phyloP scores from a whole-genome alignment of 1,139 yeast genomes.

The Taphrina wiesneri region DNA sequence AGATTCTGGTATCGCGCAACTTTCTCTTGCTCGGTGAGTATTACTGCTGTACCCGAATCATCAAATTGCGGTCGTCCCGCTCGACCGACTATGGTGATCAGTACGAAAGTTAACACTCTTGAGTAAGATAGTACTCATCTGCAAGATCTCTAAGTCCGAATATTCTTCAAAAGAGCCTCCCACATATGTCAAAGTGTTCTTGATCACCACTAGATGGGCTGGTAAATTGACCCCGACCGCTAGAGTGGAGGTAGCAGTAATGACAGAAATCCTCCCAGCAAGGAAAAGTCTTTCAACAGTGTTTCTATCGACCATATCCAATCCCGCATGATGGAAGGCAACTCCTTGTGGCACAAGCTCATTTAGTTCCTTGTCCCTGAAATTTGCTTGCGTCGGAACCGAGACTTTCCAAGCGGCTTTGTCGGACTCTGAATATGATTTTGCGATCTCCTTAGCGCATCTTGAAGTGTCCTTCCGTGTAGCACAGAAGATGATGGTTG shows the following conservation, averaged over 20 bases:
- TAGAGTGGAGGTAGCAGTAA: constrained; percentile 61
- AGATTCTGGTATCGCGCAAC: constrained; percentile 50
- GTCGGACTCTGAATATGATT: constrained; percentile 37
- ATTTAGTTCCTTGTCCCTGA: constrained; percentile 46
- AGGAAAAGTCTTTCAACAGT: constrained; percentile 53
- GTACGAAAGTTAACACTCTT: not conserved
- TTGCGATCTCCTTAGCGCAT: constrained; percentile 52
- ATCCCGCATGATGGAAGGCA: constrained; percentile 63
- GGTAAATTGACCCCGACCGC: constrained; percentile 63
- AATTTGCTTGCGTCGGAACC: constrained; percentile 30
- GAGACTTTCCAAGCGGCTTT: constrained; percentile 23
- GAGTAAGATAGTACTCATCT: constrained; percentile 50
- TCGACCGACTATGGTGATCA: constrained; percentile 33
- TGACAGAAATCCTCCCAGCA: constrained; percentile 49
- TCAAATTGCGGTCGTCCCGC: constrained; percentile 55
- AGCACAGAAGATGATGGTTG: constrained; percentile 56
- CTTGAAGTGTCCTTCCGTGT: constrained; percentile 54
- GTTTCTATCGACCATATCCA: constrained; percentile 51
- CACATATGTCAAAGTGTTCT: constrained; percentile 59
- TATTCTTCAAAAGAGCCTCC: constrained; percentile 55
- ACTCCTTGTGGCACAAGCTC: constrained; percentile 48
- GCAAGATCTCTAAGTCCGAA: constrained; percentile 58
- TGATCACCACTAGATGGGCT: constrained; percentile 60
- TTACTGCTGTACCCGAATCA: constrained; percentile 52
- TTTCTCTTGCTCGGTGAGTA: constrained; percentile 52